Conservation (phyloP, 2,329 filamentous ascomycete species). For the Penicillium sp. region DNA sequence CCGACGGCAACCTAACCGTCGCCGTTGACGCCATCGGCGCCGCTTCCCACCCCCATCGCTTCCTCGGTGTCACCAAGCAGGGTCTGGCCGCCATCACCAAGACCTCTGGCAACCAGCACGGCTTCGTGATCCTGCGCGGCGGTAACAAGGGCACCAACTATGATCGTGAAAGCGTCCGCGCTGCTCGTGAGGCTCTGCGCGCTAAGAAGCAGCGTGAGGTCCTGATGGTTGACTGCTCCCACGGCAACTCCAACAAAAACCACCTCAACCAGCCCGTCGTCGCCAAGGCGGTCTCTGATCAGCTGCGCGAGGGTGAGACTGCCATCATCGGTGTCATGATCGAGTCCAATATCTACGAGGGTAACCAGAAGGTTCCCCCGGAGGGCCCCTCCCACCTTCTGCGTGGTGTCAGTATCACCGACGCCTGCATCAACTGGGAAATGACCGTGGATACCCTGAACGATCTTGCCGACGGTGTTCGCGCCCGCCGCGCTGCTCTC, state of each 20-base stretch:
- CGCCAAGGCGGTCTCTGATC: constrained; percentile 72
- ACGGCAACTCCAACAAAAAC: constrained; percentile 97
- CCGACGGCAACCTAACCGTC: constrained; percentile 83
- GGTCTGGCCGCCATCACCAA: constrained; percentile 91
- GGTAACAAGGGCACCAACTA: constrained; percentile 92
- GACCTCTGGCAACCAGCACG: constrained; percentile 91
- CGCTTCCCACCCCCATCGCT: constrained; percentile 66
- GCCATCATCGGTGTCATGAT: constrained; percentile 97
- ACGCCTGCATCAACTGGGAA: constrained; percentile 95
- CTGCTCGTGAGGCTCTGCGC: constrained; percentile 69
- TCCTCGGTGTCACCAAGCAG: constrained; percentile 98
- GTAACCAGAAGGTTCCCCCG: constrained; percentile 78
- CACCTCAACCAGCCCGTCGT: constrained; percentile 97
- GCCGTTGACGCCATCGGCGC: constrained; percentile 95
- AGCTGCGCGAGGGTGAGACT: constrained; percentile 80
- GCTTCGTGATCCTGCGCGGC: constrained; percentile 91
- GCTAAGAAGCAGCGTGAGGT: constrained; percentile 82
- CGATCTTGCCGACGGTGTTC: constrained; percentile 77
- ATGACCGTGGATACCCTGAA: constrained; percentile 75
- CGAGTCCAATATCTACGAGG: constrained; percentile 93
- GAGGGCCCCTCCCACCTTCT: constrained; percentile 75
- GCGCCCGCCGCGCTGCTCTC: constrained; percentile 59
- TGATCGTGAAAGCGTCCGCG: constrained; percentile 76
- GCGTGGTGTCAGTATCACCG: constrained; percentile 90
- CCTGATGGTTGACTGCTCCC: constrained; percentile 98